Base-by-base conservation (phyloP, 768 basidiomycete species). In the Suillus alpinus region DNA sequence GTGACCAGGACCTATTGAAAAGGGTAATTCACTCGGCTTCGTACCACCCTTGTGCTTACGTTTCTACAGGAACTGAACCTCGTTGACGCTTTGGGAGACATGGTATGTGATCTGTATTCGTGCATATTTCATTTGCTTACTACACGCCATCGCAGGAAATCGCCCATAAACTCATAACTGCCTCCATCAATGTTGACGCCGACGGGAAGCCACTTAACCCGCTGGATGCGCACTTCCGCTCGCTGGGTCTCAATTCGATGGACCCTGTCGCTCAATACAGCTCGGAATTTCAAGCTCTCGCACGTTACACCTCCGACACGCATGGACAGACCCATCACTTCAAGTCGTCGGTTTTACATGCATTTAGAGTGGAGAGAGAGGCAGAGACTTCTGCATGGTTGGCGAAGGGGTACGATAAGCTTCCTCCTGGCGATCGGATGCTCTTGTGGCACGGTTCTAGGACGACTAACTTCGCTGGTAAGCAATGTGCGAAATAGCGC, bases 391-490 rank as follows among this genome's bases (percentile, higher is more conserved):
- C 75, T 26, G 71, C 71, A 6, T 87, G 80, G 78, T 72, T 70
- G n/a, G 69, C 76, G n/a, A 78, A 73, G 32, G 82, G 83, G 12
- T 81, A 74, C 56, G 74, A 78, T 57, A 67, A 75, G 16, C 70
- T 83, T 16, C 66, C 58, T 2, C 74, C 78, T 41, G 84, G 85
- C 39, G 81, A 86, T 39, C 76, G 84, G 12, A 69, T 86, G 60
- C 72, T 87, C 41, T 72, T 87, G 44, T 87, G 86, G 86, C 86
- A 87, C 63, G 86, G 86, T 10, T 85, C 83, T 34, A 71, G 86
- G 32, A 80, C 83, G 4, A 86, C 86, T 31, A 86, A 87, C 66
- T 87, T 86, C 69, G 84, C 83, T 47, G 83, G 83, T 78, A 70
- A 60, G 64, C 9, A 10, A 26, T 53, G 8, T 23, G 34, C 2